Evolutionary conservation across 805 yeast species (phyloP), one percentile per base, ranked within the genome.

Genomic region (Kodamaea laetipori): DNA sequence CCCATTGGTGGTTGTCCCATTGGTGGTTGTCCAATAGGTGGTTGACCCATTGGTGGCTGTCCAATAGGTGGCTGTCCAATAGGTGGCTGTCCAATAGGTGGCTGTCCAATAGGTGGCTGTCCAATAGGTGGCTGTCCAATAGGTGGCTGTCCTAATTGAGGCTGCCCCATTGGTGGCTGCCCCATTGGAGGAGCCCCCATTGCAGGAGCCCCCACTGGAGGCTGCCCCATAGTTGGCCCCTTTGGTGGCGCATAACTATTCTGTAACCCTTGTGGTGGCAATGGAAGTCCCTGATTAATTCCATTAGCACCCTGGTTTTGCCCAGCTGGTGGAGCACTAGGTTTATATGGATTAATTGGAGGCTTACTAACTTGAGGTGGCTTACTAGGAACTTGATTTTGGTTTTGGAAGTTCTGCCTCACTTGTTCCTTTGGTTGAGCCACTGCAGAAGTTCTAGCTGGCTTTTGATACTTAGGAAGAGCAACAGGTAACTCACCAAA

Each of bases 401-500:
- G 49, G 12, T 13, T 40, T 42, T 18, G 37, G n/a, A 15, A 21
- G 11, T 35, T 21, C 9, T 13, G 38, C n/a, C 27, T 16, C 9
- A 49, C 50, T 3, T 43, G 46, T 15, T 10, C 34, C 16, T 44
- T 34, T 32, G 2, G 54, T 23, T n/a, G 50, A 25, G 39, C 44
- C 3, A 53, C 58, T 2, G 64, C 59, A 3, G 70, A 62, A 9
- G 67, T 60, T 38, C 66, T 57, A 1, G 63, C 63, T n/a, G 63
- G 57, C 23, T 53, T 49, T 3, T 57, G 53, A 6, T 58, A 51
- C 24, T 50, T 56, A 1, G 69, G 67, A 41, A 74, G 51, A 1
- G 58, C 49, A 21, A 64, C 56, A 3, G 86, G 86, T 28, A 80
- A 57, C 43, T 82, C 88, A 42, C 78, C 83, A 54, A 80, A 82